A percentile compares a stretch with the other conserved stretches of the same genome.
phyloP scores from a whole-genome alignment of 352 stramenopile genomes.

The Globisporangium splendens region DNA sequence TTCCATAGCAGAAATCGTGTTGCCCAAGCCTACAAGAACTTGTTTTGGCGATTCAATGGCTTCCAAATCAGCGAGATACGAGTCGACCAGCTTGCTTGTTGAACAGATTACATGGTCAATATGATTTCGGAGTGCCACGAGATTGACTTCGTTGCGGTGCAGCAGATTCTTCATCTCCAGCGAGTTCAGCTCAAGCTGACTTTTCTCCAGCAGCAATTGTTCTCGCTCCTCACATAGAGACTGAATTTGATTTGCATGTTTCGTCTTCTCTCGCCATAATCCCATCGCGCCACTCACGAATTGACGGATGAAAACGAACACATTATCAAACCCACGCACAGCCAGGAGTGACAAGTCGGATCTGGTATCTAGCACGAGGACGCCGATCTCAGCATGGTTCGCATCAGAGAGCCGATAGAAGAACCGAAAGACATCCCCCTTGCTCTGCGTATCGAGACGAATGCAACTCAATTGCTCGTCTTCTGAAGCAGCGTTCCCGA shows the following conservation, averaged over 20 bases:
- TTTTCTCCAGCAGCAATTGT: slow-evolving; percentile 8
- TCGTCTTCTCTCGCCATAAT: not conserved
- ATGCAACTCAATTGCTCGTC: not conserved
- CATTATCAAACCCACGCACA: not conserved
- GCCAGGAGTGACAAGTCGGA: not conserved
- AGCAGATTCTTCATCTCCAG: slow-evolving; percentile 16
- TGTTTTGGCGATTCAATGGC: not conserved
- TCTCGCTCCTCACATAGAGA: not conserved
- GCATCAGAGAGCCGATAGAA: slow-evolving; percentile 1
- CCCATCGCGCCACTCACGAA: not conserved
- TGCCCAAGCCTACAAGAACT: slow-evolving; percentile 1
- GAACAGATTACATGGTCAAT: not conserved
- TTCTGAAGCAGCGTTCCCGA: not conserved
- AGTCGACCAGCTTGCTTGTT: not conserved
- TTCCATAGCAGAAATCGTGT: not conserved
- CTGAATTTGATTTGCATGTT: not conserved
- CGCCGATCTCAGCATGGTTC: not conserved
- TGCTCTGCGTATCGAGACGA: not conserved
- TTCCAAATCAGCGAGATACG: slow-evolving; percentile 3
- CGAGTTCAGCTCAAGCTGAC: slow-evolving; percentile 10
- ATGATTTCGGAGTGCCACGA: not conserved
- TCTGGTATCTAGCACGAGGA: not conserved
- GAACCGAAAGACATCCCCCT: not conserved
- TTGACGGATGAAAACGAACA: not conserved
- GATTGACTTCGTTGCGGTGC: slow-evolving; percentile 9